Base-by-base conservation (phyloP, 2,329 filamentous ascomycete genomes). In the Scedosporium dehoogii region DNA sequence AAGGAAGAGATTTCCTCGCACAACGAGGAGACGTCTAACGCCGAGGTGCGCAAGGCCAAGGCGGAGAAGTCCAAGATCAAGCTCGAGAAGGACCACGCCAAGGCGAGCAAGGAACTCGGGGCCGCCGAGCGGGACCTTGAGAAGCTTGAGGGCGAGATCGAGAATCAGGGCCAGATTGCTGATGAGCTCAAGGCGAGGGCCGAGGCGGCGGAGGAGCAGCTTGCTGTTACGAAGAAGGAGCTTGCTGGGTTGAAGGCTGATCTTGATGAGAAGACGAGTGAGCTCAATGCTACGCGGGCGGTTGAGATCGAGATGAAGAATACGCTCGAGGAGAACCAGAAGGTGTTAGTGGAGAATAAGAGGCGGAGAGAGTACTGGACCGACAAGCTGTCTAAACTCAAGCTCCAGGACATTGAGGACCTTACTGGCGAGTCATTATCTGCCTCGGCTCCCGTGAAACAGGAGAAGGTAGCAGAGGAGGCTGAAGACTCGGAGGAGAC, bases 301-400 rank as follows among this genome's bases (percentile, higher is more conserved):
- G 80, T 88, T 3, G 94, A 99, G 74, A 97, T 99, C 65, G 94
- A 99, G 75, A 97, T 97, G 92, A 89, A 90, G 66, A 97, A 97
- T 76, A 96, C 96, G 77, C 86, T 99, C 1, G 94, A 97, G 71
- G 93, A 97, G 71, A 94, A 93, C 73, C 90, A 96, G 67, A 99
- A 99, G 76, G 85, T 88, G 9, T 82, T 97, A 14, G 75, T 78
- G 0, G 93, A 97, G 70, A 96, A 96, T 74, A 87, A 96, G 73
- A 92, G 90, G 75, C 86, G 90, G 64, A 82, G 90, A 48, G 83
- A 81, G 44, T 91, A 96, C 77, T 97, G 92, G 92, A 80, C 92
- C 62, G 91, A 96, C 64, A 97, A 97, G 77, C 79, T 96, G 7
- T 81, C 82, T 60, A 97, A 96, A 77, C 83, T 99, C 27, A 76